Conservation (phyloP, 352 stramenopile species). For the Phytophthora meadii region DNA sequence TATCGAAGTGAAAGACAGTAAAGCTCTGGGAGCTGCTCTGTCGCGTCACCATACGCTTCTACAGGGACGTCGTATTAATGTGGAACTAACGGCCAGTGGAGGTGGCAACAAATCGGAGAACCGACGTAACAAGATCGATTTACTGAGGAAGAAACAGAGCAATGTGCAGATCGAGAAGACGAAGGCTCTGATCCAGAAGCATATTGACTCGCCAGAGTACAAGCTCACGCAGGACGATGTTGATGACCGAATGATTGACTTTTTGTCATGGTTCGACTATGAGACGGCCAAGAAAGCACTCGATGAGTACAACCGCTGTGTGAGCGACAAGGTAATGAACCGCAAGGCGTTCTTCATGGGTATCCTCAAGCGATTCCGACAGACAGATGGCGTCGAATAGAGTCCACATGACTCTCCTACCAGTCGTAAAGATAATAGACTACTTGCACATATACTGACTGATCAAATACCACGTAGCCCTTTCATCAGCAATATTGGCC, state of each 20-base stretch:
- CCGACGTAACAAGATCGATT: constrained; percentile 72
- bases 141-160: constrained; percentile 82
- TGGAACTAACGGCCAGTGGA: constrained; percentile 85
- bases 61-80: constrained; percentile 84
- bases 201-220: constrained; percentile 73
- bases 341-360: constrained; percentile 91
- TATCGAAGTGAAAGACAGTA: constrained; percentile 87
- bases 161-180: constrained; percentile 87
- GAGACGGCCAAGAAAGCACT: constrained; percentile 85
- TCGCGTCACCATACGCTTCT: constrained; percentile 84
- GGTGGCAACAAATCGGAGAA: constrained; percentile 86
- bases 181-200: constrained; percentile 81
- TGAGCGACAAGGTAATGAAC: constrained; percentile 80
- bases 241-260: constrained; percentile 89
- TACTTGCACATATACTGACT: constrained; percentile 10
- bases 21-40: constrained; percentile 78
- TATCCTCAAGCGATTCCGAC: constrained; percentile 88
- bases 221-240: constrained; percentile 82
- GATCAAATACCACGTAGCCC: too few relatives aligned
- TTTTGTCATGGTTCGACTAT: constrained; percentile 90
- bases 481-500: too few relatives aligned
- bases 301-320: constrained; percentile 82
- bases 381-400: constrained; percentile 82
- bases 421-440: constrained; percentile 36
- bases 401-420: constrained; percentile 4